Evolutionary conservation across 2,329 filamentous ascomycete genomes (phyloP).

Genomic region (Ascochyta fabae): DNA sequence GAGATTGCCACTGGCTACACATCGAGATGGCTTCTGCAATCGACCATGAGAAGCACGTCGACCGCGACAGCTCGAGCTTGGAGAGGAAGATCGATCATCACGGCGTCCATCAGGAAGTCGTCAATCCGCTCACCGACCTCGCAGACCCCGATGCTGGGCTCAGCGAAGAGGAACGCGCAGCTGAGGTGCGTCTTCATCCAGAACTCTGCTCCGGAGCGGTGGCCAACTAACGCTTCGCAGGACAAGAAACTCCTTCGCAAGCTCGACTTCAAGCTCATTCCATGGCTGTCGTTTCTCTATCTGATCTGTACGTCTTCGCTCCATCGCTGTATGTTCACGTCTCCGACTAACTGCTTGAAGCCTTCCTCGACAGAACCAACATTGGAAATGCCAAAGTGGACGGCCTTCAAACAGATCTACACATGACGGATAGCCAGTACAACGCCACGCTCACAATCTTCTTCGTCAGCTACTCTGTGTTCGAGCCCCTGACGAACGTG

Average conservation of each 20-base stretch:
- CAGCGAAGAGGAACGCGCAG: constrained; percentile 66
- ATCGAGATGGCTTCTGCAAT: constrained; percentile 30
- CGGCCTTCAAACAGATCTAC: constrained; percentile 64
- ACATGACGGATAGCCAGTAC: constrained; percentile 70
- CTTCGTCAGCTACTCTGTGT: constrained; percentile 83
- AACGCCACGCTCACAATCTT: constrained; percentile 81
- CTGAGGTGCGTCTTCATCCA: constrained; percentile 58
- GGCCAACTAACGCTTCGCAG: constrained; percentile 46
- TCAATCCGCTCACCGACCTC: constrained; percentile 28
- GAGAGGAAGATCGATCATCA: constrained; percentile 31
- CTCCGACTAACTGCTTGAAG: not conserved
- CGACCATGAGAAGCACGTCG: constrained; percentile 21
- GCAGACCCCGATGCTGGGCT: constrained; percentile 69
- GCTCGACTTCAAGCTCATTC: constrained; percentile 67
- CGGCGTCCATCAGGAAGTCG: constrained; percentile 16
- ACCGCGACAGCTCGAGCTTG: constrained; percentile 23
- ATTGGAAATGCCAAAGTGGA: constrained; percentile 74
- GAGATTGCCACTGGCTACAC: not conserved
- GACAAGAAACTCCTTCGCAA: constrained; percentile 68
- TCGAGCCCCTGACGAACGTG: constrained; percentile 79
- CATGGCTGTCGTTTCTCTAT: constrained; percentile 74
- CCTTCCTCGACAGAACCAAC: constrained; percentile 73
- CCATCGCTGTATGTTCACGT: too few species aligned
- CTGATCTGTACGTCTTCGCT: constrained; percentile 60
- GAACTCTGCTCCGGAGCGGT: not conserved